Percentiles rank a stretch among this genome's conserved stretches.
Evolutionary conservation across 345 rosid species (phyloP).

Genomic region (Dimocarpus longan): DNA sequence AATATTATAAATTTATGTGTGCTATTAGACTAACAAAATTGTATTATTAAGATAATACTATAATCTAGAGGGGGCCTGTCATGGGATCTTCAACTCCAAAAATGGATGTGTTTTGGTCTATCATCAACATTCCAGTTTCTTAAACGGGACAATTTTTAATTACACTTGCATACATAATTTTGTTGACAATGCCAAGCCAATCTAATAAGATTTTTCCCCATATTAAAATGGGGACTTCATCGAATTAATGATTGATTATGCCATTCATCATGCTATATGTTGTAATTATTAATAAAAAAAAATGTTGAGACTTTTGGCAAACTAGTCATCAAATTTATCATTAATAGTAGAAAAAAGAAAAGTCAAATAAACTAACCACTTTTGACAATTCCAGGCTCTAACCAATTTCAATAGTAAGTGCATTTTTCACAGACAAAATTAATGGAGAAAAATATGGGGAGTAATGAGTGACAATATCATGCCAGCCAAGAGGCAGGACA

Average conservation of each 20-base stretch:
- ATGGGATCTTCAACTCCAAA: slow-evolving; percentile 5
- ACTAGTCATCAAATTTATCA: not conserved
- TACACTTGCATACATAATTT: not conserved
- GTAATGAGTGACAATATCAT: not conserved
- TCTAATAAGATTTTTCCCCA: not conserved
- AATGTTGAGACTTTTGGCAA: too few relatives aligned
- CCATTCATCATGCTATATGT: not conserved
- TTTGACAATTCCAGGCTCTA: not conserved
- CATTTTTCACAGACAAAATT: not conserved
- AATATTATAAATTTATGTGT: not conserved
- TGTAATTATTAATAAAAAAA: too few relatives aligned
- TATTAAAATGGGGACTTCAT: not conserved
- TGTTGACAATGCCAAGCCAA: not conserved
- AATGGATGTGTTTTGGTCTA: not conserved
- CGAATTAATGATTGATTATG: not conserved
- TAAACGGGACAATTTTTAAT: not conserved
- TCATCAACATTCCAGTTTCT: not conserved
- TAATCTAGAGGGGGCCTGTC: not conserved
- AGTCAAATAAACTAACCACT: too few relatives aligned
- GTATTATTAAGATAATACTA: not conserved
- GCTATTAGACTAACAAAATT: not conserved
- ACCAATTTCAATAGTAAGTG: not conserved
- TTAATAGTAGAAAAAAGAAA: too few relatives aligned
- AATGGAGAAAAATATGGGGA: not conserved
- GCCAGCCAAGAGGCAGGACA: not conserved